phyloP scores from a whole-genome alignment of 192 early-diverging fungal genomes.

The Coemansia sp. region DNA sequence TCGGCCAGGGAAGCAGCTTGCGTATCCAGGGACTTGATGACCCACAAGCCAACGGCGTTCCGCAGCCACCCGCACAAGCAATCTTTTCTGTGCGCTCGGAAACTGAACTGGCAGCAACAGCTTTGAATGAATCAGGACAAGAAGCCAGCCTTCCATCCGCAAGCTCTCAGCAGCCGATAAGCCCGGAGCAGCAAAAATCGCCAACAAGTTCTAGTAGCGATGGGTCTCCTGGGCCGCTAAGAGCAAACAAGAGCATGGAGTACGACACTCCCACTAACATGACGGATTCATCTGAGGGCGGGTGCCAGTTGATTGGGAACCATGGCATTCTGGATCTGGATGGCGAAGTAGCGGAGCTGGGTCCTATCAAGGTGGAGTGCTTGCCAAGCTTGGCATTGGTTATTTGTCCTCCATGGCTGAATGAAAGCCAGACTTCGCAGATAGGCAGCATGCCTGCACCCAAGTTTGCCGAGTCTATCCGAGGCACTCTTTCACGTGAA shows the following conservation, averaged over 20 bases:
- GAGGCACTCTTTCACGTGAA: conserved; percentile 37
- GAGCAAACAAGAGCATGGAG: background rate
- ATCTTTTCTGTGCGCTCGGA: conserved; percentile 42
- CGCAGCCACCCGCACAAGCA: conserved; percentile 24
- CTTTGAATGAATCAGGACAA: conserved; percentile 4
- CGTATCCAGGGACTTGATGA: background rate
- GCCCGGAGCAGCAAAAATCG: too few species aligned
- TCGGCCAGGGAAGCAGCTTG: conserved; percentile 24
- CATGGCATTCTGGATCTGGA: conserved; percentile 55
- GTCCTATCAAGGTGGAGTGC: conserved; percentile 51
- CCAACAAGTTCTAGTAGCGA: too few species aligned
- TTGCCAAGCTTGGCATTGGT: conserved; percentile 37
- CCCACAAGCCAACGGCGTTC: background rate
- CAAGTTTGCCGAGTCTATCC: conserved; percentile 31
- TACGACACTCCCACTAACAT: too few species aligned
- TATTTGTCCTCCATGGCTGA: conserved; percentile 48
- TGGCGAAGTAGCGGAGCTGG: conserved; percentile 48
- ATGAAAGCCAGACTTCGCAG: conserved; percentile 20
- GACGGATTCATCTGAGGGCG: background rate
- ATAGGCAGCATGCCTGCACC: conserved; percentile 23
- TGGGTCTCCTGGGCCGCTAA: too few species aligned
- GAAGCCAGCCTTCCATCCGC: background rate
- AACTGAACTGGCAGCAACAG: conserved; percentile 24
- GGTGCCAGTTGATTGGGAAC: conserved; percentile 34
- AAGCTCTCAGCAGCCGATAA: background rate